Base-by-base conservation (phyloP, 331 rosid species). In the Ulmus americana region DNA sequence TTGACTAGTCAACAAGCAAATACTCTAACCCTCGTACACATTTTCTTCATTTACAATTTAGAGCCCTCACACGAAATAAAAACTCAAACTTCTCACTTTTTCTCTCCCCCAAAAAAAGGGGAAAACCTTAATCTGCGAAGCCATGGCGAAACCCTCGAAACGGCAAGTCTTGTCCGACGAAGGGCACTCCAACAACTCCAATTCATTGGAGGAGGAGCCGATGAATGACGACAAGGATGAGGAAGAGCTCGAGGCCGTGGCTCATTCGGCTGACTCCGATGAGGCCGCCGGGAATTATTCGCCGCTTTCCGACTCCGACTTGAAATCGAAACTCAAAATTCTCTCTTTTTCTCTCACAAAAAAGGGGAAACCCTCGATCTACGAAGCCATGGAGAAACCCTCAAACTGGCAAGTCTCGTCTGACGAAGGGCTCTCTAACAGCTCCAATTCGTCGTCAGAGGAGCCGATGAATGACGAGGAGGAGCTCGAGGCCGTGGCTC, bases 401-500 rank as follows among this genome's bases (percentile, higher is more conserved):
- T 78, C 90, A 45, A 83, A 89, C 59, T 75, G 73, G 4, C 84
- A 67, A 73, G 82, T 44, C 7, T 89, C 95, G 35, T 94, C 97
- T 67, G 95, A 89, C 55, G 99, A 94, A 7, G 89, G 77, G 5
- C 63, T 76, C 64, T 78, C 86, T 10, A 67, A 71, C 67, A 83
- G 90, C 64, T 78, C 86, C 12, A 67, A 71, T 69, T 85, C 92
- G n/a, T 81, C 87, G 56, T 86, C 72, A 55, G 92, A 80, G 39
- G 96, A 91, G 57, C 88, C 81, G 70, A 68, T 70, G 54, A 83
- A 81, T n/a, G n/a, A n/a, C 61, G 95, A 86, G 7, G 96, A 92
- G 70, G 98, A 92, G 79, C 84, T 92, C 55, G 83, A 92, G 65
- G 96, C 89, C 16, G 96, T 92, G 4, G 94, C 95, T 76, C 91